Conservation (phyloP, 2,329 filamentous ascomycete species). For the Neofusicoccum ribis region DNA sequence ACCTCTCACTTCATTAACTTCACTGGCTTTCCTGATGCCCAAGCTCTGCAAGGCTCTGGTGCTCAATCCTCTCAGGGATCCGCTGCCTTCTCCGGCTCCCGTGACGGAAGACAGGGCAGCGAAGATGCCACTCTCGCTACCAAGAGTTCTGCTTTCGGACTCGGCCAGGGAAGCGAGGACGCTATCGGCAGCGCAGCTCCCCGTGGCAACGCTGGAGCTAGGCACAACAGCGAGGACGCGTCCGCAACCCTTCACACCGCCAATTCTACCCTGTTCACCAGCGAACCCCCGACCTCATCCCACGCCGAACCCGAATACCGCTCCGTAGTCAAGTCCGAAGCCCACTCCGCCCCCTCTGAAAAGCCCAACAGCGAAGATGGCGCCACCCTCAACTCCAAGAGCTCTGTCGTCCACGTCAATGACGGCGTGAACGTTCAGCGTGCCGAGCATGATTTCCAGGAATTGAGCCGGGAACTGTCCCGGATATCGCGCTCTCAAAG, state of each 20-base stretch:
- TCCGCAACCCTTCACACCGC: not conserved
- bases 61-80: not conserved
- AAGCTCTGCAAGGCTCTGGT: too few relatives aligned
- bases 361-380: conserved; percentile 15
- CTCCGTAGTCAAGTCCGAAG: conserved; percentile 6
- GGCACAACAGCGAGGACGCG: conserved; percentile 3
- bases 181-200: not conserved
- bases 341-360: not conserved
- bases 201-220: not conserved
- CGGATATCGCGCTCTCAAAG: conserved; percentile 48
- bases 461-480: conserved; percentile 56
- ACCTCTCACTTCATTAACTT: too few relatives aligned
- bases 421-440: conserved; percentile 55
- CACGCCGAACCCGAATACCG: not conserved
- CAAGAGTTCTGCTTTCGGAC: not conserved
- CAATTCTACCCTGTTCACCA: not conserved
- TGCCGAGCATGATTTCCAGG: conserved; percentile 69
- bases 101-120: not conserved
- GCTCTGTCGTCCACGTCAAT: conserved; percentile 10
- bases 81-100: not conserved
- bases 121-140: not conserved
- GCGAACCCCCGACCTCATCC: not conserved
- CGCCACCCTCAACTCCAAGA: conserved; percentile 16
- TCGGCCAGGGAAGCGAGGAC: not conserved
- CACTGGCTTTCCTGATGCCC: too few relatives aligned